Base-by-base conservation (phyloP, 2,329 filamentous ascomycete species). In the Calonectria honghensis region DNA sequence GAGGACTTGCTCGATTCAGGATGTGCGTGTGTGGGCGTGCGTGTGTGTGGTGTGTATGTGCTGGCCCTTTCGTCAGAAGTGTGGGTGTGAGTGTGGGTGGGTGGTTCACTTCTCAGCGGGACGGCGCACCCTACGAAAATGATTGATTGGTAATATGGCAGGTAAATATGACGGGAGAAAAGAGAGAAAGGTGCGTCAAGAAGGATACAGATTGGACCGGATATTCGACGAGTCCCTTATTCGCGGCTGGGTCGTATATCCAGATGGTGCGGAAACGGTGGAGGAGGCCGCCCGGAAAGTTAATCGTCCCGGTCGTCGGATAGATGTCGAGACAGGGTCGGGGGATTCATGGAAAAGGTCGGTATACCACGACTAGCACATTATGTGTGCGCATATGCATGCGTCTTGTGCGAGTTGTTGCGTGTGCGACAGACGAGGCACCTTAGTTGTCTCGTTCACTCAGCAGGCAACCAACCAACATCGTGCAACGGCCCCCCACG, bases 141-240 rank as follows among this genome's bases (percentile, higher is more conserved):
- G 63, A 65, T 37, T 74, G 76, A 71, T 76, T 76, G 74, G 74
- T 72, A 74, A 78, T 75, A 51, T 59, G 64, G 68, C 70, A 54
- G 66, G 67, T 50, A 61, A 50, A 52, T 35, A 72, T 74, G 70
- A 74, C 69, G 57, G 73, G 71, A 75, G 68, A 73, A 72, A 73
- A 70, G 71, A 74, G 64, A 64, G 72, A 73, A 59, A 69, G 71
- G 71, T 41, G 45, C 27, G 37, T 35, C 57, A 41, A 65, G 41
- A 59, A 18, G 64, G 31, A 54, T 39, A 65, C 37, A 54, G 64
- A 72, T 70, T 51, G 73, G 70, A 54, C 57, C 70, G 74, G 74
- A 65, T 35, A 52, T 75, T 68, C 24, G 69, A 63, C 51, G 35
- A 57, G 67, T 64, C 51, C 52, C 73, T 50, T 35, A 65, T 50